Evolutionary conservation across 2,329 filamentous ascomycete species (phyloP).

Genomic region (Ceratocystiopsis brevicomis): DNA sequence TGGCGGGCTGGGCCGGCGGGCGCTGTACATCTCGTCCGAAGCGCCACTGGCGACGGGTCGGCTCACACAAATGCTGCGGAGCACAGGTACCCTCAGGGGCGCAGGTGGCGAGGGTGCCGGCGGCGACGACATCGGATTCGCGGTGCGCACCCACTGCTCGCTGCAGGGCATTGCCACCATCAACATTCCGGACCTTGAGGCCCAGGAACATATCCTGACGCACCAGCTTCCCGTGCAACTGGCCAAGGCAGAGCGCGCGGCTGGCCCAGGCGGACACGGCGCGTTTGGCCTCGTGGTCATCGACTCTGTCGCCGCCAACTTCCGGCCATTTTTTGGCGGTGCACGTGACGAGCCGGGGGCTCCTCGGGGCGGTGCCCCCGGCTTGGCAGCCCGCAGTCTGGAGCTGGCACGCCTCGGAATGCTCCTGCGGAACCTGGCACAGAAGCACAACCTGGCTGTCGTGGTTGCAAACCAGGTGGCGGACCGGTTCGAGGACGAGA

Average conservation of each 20-base stretch:
- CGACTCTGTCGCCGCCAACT: slow-evolving; percentile 90
- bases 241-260: slow-evolving; percentile 47
- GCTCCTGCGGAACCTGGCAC: slow-evolving; percentile 57
- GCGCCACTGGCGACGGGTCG: slow-evolving; percentile 65
- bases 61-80: slow-evolving; percentile 55
- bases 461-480: slow-evolving; percentile 93
- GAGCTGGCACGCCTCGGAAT: slow-evolving; percentile 64
- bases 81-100: no score
- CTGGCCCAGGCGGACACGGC: slow-evolving; percentile 15
- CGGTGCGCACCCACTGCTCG: slow-evolving; percentile 33
- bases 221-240: slow-evolving; percentile 69
- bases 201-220: slow-evolving; percentile 83
- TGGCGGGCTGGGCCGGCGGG: slow-evolving; percentile 47
- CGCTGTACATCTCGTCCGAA: slow-evolving; percentile 90
- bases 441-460: slow-evolving; percentile 55
- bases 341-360: slow-evolving; percentile 12
- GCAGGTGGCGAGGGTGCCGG: slow-evolving; percentile 10
- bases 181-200: slow-evolving; percentile 73
- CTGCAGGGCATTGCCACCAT: slow-evolving; percentile 64
- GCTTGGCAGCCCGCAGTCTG: slow-evolving; percentile 53
- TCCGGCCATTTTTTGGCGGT: slow-evolving; percentile 72
- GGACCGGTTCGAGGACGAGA: slow-evolving; percentile 48
- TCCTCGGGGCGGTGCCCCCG: not conserved
- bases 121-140: slow-evolving; percentile 31
- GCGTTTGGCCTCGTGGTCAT: slow-evolving; percentile 59